Evolutionary conservation across 2,329 filamentous ascomycete species (phyloP).

Genomic region (Raffaelea arxii): DNA sequence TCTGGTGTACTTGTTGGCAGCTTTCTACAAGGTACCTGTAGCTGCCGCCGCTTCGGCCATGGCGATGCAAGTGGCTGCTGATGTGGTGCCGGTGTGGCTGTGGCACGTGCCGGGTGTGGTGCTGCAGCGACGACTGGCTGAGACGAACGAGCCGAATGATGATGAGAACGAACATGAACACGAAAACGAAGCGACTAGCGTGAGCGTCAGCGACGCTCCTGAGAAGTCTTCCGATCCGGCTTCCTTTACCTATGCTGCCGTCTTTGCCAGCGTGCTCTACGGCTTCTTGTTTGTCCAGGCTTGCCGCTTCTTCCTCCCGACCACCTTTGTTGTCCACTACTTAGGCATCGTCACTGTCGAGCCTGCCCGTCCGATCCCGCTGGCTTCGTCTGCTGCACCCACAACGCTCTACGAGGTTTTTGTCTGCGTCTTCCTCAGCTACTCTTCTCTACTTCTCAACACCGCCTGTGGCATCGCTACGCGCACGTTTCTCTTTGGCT

Average conservation of each 20-base stretch:
- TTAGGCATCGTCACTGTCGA: constrained; percentile 59
- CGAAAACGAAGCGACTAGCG: neutral
- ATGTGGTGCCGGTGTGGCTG: constrained; percentile 1
- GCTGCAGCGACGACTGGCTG: too few species aligned
- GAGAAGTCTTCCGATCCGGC: too few species aligned
- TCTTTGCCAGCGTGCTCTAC: constrained; percentile 66
- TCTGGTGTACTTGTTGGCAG: constrained; percentile 61
- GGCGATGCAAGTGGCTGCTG: constrained; percentile 2
- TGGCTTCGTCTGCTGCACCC: constrained; percentile 24
- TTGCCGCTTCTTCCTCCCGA: constrained; percentile 60
- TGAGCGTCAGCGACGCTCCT: neutral
- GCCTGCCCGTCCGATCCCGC: constrained; percentile 33
- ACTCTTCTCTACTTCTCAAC: constrained; percentile 39
- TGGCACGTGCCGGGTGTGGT: too few species aligned
- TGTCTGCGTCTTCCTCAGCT: constrained; percentile 32
- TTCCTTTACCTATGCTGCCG: constrained; percentile 43
- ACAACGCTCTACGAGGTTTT: constrained; percentile 23
- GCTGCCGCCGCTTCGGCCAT: neutral
- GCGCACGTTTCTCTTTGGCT: constrained; percentile 65
- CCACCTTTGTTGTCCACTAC: constrained; percentile 67
- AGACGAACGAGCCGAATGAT: neutral
- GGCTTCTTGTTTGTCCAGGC: constrained; percentile 60
- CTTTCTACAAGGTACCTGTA: constrained; percentile 61
- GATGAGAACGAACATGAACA: neutral
- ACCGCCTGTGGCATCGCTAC: constrained; percentile 57